Conservation (phyloP, 2,329 filamentous ascomycete species). For the Arthrobotrys conoides region DNA sequence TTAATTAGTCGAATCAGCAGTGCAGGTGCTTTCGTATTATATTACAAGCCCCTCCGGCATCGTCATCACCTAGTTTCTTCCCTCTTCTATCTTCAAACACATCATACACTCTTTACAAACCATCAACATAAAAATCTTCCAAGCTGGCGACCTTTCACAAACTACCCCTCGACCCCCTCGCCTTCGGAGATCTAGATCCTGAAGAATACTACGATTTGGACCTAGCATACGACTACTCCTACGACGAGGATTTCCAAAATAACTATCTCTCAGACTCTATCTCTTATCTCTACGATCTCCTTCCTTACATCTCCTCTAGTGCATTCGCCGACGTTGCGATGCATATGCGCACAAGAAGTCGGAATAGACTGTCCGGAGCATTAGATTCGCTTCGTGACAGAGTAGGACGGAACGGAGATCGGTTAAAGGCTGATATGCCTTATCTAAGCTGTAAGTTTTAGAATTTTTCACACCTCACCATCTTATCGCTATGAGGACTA, state of each 20-base stretch:
- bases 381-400: slow-evolving; percentile 47
- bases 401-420: slow-evolving; percentile 43
- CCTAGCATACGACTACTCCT: slow-evolving; percentile 24
- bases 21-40: neutral
- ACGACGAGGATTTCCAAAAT: slow-evolving; percentile 14
- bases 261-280: slow-evolving; percentile 45
- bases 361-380: slow-evolving; percentile 43
- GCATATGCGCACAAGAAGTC: slow-evolving; percentile 49
- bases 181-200: slow-evolving; percentile 52
- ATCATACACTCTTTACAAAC: neutral
- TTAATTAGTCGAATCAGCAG: neutral
- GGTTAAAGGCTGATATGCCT: slow-evolving; percentile 73
- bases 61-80: neutral
- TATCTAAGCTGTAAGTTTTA: slow-evolving; percentile 79
- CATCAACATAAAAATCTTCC: slow-evolving; percentile 8
- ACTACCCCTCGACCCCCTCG: slow-evolving; percentile 46
- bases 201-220: slow-evolving; percentile 32
- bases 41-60: slow-evolving; percentile 2
- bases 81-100: neutral
- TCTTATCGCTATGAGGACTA: neutral
- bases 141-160: slow-evolving; percentile 53
- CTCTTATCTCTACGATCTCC: slow-evolving; percentile 51
- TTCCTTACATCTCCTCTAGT: slow-evolving; percentile 42
- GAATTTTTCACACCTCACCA: neutral
- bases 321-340: slow-evolving; percentile 40